Percentiles rank a stretch among this genome's conserved stretches.
Conservation (phyloP, 345 rosid species). For the Rhodomyrtus tomentosa region DNA sequence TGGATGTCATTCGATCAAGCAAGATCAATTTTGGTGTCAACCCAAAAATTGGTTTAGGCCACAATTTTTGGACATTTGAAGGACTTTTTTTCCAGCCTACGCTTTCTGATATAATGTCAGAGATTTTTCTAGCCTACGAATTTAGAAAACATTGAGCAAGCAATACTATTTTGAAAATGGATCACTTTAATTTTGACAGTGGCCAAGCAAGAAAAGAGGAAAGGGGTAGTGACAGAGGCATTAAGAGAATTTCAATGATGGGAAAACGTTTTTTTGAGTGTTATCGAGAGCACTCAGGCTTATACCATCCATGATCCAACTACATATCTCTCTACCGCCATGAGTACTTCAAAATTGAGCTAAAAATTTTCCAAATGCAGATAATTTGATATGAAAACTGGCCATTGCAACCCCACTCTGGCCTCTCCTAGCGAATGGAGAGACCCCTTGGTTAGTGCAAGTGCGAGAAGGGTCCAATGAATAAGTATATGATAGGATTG, state of each 20-base stretch:
- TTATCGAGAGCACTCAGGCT: background rate
- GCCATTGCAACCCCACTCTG: too few species aligned
- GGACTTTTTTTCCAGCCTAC: too few species aligned
- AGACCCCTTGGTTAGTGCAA: background rate
- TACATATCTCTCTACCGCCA: background rate
- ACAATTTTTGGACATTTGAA: too few species aligned
- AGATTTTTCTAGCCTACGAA: too few species aligned
- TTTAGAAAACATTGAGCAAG: too few species aligned
- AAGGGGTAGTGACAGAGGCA: background rate
- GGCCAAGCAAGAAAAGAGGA: background rate
- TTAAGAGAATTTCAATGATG: background rate
- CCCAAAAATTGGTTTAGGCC: too few species aligned
- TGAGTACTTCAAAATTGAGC: background rate
- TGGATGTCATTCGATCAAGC: too few species aligned
- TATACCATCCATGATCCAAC: background rate
- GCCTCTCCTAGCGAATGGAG: background rate
- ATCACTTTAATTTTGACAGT: too few species aligned
- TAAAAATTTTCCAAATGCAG: background rate
- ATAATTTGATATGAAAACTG: background rate
- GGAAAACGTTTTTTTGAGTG: background rate
- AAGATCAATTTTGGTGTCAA: too few species aligned
- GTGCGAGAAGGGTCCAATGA: background rate
- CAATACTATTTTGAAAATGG: too few species aligned
- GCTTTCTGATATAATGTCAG: too few species aligned
- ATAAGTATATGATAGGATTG: background rate